Evolutionary conservation across 208 protist species (phyloP).

Genomic region (Wallacemonas sp.): DNA sequence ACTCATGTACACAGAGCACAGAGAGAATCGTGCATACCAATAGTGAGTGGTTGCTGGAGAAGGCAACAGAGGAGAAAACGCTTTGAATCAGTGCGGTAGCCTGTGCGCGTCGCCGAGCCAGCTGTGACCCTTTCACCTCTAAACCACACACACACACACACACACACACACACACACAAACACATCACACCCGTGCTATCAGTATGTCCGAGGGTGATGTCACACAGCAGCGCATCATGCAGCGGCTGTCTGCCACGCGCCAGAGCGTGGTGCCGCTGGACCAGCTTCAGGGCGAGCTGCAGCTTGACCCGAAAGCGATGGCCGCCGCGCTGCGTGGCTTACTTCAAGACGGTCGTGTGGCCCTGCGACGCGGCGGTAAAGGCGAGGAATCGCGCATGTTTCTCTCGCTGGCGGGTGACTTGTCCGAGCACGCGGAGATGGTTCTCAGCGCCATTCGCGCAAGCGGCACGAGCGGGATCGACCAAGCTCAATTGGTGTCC

Average conservation of each 20-base stretch:
- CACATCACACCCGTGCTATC: no score
- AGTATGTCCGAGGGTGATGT: not conserved
- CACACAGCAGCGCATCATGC: constrained; percentile 31
- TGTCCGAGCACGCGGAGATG: constrained; percentile 53
- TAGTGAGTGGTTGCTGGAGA: no score
- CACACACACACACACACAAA: no score
- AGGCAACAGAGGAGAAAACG: no score
- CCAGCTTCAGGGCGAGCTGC: constrained; percentile 42
- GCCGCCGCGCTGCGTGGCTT: constrained; percentile 56
- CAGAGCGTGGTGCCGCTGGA: constrained; percentile 50
- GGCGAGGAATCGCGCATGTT: constrained; percentile 37
- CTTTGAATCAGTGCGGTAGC: no score
- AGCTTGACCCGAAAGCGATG: constrained; percentile 24
- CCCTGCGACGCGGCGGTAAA: constrained; percentile 34
- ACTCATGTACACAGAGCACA: no score
- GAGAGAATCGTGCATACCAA: no score
- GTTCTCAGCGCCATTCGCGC: constrained; percentile 68
- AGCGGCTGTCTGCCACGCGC: constrained; percentile 22
- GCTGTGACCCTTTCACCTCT: no score
- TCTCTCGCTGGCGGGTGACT: constrained; percentile 50
- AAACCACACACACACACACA: no score
- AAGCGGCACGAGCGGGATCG: constrained; percentile 68
- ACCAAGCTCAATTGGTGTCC: constrained; percentile 58
- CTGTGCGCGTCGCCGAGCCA: no score
- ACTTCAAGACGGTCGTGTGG: constrained; percentile 44